Conservation (phyloP, 2,329 filamentous ascomycete genomes). For the Phyllosticta ampelicida region DNA sequence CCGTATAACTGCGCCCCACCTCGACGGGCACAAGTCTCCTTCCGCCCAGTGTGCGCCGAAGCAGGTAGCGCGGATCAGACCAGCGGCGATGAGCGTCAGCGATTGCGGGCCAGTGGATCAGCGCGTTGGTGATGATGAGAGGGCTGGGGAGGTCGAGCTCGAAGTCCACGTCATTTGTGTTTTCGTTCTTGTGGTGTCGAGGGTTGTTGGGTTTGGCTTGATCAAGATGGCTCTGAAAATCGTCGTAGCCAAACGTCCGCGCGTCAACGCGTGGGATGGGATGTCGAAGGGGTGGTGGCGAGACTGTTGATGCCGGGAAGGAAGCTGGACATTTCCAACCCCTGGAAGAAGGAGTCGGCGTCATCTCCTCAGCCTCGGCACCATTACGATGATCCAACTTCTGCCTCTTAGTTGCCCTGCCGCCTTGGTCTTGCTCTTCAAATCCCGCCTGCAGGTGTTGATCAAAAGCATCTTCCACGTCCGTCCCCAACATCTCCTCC, state of each 20-base stretch:
- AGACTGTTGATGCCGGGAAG: constrained; percentile 24
- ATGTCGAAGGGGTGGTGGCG: constrained; percentile 11
- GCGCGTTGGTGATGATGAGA: constrained; percentile 56
- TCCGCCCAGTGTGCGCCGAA: constrained; percentile 63
- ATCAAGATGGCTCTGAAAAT: constrained; percentile 21
- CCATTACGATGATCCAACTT: neutral
- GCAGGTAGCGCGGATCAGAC: constrained; percentile 62
- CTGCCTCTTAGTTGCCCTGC: neutral
- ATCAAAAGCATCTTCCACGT: neutral
- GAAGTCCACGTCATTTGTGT: neutral
- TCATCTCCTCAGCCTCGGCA: constrained; percentile 18
- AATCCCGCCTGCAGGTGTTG: neutral
- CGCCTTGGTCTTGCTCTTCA: neutral
- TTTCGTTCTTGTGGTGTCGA: neutral
- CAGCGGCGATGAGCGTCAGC: constrained; percentile 48
- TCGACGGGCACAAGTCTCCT: constrained; percentile 77
- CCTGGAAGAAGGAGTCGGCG: too few relatives aligned
- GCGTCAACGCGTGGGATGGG: neutral
- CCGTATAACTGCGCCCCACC: constrained; percentile 76
- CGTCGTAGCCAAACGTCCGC: constrained; percentile 14
- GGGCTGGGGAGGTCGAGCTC: constrained; percentile 34
- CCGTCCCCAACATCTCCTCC: constrained; percentile 21
- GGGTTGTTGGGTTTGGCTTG: neutral
- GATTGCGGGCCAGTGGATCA: constrained; percentile 69
- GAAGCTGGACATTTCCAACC: neutral